Evolutionary conservation across 306 rosid species (phyloP).

Genomic region (Rosa multiflora): DNA sequence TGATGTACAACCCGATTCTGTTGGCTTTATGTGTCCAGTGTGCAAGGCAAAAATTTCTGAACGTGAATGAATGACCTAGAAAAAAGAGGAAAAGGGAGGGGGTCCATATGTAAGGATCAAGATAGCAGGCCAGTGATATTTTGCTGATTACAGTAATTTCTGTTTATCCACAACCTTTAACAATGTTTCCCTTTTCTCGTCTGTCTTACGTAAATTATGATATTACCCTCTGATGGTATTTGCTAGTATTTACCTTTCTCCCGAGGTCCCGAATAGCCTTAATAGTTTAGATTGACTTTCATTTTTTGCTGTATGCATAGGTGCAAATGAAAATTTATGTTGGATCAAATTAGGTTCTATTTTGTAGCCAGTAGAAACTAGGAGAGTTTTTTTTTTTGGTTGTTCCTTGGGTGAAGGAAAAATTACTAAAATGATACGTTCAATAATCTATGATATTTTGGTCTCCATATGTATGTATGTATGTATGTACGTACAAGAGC

Average conservation of each 20-base stretch:
- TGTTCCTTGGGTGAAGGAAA: too few species aligned
- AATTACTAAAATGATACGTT: too few species aligned
- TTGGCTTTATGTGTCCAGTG: slow-evolving; percentile 74
- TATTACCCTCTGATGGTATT: background rate
- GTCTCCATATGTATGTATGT: too few species aligned
- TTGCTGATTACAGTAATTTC: background rate
- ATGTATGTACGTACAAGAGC: too few species aligned
- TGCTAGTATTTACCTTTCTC: background rate
- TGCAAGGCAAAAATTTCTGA: slow-evolving; percentile 75
- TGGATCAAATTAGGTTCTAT: too few species aligned
- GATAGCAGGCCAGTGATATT: background rate
- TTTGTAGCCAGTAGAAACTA: too few species aligned
- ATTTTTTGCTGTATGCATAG: too few species aligned
- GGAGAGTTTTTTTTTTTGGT: too few species aligned
- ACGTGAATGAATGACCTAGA: slow-evolving; percentile 19
- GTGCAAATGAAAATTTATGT: too few species aligned
- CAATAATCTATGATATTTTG: too few species aligned
- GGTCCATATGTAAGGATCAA: background rate
- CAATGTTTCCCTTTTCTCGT: background rate
- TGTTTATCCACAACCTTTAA: background rate
- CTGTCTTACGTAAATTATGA: background rate
- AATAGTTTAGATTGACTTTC: background rate
- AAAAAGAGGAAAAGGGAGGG: background rate
- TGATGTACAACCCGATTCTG: slow-evolving; percentile 71
- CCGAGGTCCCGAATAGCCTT: background rate